Percentiles rank a stretch among this genome's conserved stretches.
phyloP scores from a whole-genome alignment of 2,329 filamentous ascomycete genomes.

The Microdochium nivale region DNA sequence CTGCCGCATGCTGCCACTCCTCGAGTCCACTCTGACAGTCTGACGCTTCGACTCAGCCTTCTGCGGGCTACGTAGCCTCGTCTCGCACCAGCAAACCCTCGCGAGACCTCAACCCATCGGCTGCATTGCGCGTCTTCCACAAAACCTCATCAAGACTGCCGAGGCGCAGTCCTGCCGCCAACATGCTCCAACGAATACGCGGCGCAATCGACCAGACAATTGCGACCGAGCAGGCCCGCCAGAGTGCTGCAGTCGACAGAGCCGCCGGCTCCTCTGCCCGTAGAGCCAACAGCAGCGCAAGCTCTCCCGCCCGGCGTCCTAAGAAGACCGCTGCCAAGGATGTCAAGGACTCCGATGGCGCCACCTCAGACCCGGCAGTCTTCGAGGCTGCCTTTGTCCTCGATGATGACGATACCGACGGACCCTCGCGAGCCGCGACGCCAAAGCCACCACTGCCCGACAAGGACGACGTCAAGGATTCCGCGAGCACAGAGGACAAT shows the following conservation, averaged over 20 bases:
- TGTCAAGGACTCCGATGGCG: slow-evolving; percentile 26
- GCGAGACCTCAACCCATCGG: neutral
- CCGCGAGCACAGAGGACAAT: slow-evolving; percentile 6
- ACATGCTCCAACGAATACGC: slow-evolving; percentile 54
- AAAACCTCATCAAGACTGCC: neutral
- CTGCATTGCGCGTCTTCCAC: neutral
- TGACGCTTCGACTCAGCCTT: neutral
- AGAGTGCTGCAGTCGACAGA: slow-evolving; percentile 43
- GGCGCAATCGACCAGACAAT: slow-evolving; percentile 81
- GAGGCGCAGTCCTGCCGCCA: slow-evolving; percentile 3
- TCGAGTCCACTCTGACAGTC: neutral
- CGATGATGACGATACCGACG: slow-evolving; percentile 79
- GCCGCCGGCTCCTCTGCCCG: slow-evolving; percentile 35
- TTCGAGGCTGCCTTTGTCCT: slow-evolving; percentile 83
- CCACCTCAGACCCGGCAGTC: slow-evolving; percentile 73
- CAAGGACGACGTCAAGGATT: slow-evolving; percentile 18
- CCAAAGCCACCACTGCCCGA: slow-evolving; percentile 34
- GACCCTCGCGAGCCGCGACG: slow-evolving; percentile 52
- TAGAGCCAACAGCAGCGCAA: slow-evolving; percentile 23
- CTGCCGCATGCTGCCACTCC: neutral
- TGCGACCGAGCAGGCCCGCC: slow-evolving; percentile 82
- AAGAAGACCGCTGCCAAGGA: slow-evolving; percentile 33
- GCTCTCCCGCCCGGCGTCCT: slow-evolving; percentile 24
- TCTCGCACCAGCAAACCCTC: neutral
- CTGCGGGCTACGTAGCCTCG: neutral